These are phyloP conservation scores for Gaeumannomyces sp. DNA, from an alignment of 2,329 filamentous ascomycete species.

Conservation along the genomic window DNA sequence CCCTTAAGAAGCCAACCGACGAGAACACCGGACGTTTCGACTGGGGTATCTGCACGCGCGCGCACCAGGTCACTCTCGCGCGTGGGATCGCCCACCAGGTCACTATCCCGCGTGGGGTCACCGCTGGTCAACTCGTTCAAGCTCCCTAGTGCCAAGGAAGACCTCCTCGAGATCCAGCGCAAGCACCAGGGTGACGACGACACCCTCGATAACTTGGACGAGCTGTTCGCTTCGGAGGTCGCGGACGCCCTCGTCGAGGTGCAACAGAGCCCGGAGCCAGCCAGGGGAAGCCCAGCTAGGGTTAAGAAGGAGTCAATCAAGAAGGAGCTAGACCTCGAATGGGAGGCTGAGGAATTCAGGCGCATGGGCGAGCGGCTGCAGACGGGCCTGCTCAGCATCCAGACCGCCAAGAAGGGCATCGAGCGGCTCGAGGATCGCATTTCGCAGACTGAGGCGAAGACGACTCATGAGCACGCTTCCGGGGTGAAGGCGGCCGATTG, in stretches of 20 bases:
- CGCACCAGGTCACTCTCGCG: constrained; percentile 34
- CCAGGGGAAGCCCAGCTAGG: constrained; percentile 12
- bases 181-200: constrained; percentile 52
- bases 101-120: constrained; percentile 36
- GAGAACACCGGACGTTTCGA: constrained; percentile 10
- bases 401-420: constrained; percentile 50
- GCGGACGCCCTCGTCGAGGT: constrained; percentile 19
- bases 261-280: constrained; percentile 14
- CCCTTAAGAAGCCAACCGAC: constrained; percentile 2
- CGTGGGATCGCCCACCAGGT: constrained; percentile 25
- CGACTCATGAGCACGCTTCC: background rate
- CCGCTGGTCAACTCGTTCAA: constrained; percentile 48
- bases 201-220: constrained; percentile 52
- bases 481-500: constrained; percentile 8
- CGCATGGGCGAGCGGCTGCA: constrained; percentile 48
- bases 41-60: constrained; percentile 16
- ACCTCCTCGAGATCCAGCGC: constrained; percentile 46
- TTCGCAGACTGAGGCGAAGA: constrained; percentile 22
- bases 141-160: constrained; percentile 48
- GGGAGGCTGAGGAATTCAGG: constrained; percentile 23
- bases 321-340: background rate
- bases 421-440: constrained; percentile 50
- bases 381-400: constrained; percentile 45
- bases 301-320: constrained; percentile 5
- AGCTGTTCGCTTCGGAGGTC: constrained; percentile 37